Base-by-base conservation (phyloP, 2,329 filamentous ascomycete genomes). In the Arthrobotrys musiformis region DNA sequence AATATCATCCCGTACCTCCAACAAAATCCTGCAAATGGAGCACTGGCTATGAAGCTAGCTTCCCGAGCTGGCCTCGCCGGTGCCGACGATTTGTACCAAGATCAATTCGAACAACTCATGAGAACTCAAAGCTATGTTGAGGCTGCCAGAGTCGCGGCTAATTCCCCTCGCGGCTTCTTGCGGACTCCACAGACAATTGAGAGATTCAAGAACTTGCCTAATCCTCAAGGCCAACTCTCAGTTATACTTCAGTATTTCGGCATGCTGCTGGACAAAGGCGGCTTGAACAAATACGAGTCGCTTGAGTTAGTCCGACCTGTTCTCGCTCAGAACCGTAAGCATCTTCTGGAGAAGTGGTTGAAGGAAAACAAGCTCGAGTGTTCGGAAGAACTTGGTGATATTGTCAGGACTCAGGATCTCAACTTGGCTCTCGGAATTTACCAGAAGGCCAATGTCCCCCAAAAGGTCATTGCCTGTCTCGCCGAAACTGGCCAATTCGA, bases 171-270 rank as follows among this genome's bases (percentile, higher is more conserved):
- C 74, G 95, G 95, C 56, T 99, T 99, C 86, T 87, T 99, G 68
- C 92, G 95, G 80, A 98, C 94, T 1, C 88, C 93, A 22, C 93
- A 97, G 82, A 99, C 95, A 5, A 98, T 99, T 83, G 94, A 97
- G 85, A 91, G 92, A 81, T 96, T 99, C 86, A 98, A 98, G 89
- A 89, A 89, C 69, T 87, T 96, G 15, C 93, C 93, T 13, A 89
- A 90, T 78, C 89, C 92, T 80, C 90, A 90, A 35, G 93, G 93
- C 50, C 92, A 96, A 83, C 93, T 99, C 85, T 97, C 95, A 0
- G 90, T 93, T 81, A 97, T 97, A 75, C 87, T 99, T 64, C 95
- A 98, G 83, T 99, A 99, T 85, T 99, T 99, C 81, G 95, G 95
- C 79, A 93, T 97, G 89, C 88, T 99, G 48, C 88, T 99, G 35